Evolutionary conservation across 106 monocot species (phyloP), one percentile per base, ranked within the genome.

Genomic region (Alisma plantagoaquatica): DNA sequence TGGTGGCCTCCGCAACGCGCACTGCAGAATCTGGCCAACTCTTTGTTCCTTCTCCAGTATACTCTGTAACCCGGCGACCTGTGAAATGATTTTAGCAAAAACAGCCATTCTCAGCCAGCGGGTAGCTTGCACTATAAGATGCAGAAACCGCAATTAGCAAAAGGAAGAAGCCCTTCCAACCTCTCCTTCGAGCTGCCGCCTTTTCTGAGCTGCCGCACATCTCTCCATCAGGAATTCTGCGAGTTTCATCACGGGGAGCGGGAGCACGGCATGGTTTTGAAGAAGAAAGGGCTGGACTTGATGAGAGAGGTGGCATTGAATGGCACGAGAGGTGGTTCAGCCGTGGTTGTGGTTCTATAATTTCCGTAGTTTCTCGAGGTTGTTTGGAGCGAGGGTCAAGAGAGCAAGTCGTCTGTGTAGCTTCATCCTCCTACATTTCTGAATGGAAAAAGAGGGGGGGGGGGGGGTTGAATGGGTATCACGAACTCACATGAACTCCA

Each of bases 201-300:
- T 68, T 54, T 33, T 70, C 64, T 64, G 63, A 24, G 65, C 68
- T 31, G 42, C 28, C 17, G 63, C 61, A 12, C 72, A 61, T 46
- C 38, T 66, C 53, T 69, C 57, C 91, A 85, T 84, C 45, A 80
- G 79, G 38, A 90, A 66, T 7, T 89, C 68, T 45, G 54, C 68
- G 17, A 77, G 54, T 59, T 89, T 80, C 79, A 80, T 88, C 10
- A 47, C 29, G 16, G 16, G 2, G 1, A n/a, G 10, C 9, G 46
- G 19, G 44, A 46, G 46, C 16, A 5, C 46, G 21, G 18, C 6
- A 46, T 7, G 46, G 46, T 16, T 9, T 20, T 16, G 17, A 46
- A 17, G 46, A 9, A 46, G 10, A n/a, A n/a, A n/a, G n/a, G n/a
- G n/a, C n/a, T n/a, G n/a, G n/a, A n/a, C n/a, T n/a, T n/a, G n/a